Evolutionary conservation across 371 early-diverging fungal genomes (phyloP).

Genomic region (Syncephalastrum racemosum): DNA sequence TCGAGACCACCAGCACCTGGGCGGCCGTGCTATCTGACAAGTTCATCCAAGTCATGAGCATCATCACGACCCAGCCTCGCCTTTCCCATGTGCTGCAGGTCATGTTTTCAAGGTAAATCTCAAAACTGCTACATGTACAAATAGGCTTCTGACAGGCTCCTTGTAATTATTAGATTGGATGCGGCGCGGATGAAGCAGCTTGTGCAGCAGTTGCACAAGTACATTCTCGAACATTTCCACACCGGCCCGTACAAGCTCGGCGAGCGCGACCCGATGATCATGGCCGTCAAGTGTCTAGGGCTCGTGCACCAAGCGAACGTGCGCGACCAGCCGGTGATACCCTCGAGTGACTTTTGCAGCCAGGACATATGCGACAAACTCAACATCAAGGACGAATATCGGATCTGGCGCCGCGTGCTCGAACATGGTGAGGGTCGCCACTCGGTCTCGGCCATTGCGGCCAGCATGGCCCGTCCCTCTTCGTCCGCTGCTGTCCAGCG

Average conservation of each 20-base stretch:
- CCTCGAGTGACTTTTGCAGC: constrained; percentile 62
- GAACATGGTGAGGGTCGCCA: constrained; percentile 45
- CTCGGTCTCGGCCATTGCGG: constrained; percentile 24
- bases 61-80: constrained; percentile 5
- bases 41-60: constrained; percentile 33
- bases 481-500: constrained; percentile 6
- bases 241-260: constrained; percentile 48
- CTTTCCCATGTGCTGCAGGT: constrained; percentile 8
- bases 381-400: constrained; percentile 81
- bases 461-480: constrained; percentile 20
- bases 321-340: constrained; percentile 28
- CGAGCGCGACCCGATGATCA: constrained; percentile 60
- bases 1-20: constrained; percentile 5
- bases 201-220: constrained; percentile 28
- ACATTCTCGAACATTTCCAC: constrained; percentile 52
- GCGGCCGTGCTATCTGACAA: constrained; percentile 32
- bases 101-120: constrained; percentile 16
- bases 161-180: constrained; percentile 17
- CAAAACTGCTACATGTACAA: neutral
- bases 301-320: constrained; percentile 16
- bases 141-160: neutral
- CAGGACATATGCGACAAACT: constrained; percentile 56
- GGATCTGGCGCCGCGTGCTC: constrained; percentile 60
- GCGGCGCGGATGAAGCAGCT: constrained; percentile 19
- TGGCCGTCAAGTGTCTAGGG: constrained; percentile 60